Percentiles rank a stretch among this genome's conserved stretches.
Evolutionary conservation across 2,329 filamentous ascomycete genomes (phyloP).

Genomic region (Dothistroma septosporum): DNA sequence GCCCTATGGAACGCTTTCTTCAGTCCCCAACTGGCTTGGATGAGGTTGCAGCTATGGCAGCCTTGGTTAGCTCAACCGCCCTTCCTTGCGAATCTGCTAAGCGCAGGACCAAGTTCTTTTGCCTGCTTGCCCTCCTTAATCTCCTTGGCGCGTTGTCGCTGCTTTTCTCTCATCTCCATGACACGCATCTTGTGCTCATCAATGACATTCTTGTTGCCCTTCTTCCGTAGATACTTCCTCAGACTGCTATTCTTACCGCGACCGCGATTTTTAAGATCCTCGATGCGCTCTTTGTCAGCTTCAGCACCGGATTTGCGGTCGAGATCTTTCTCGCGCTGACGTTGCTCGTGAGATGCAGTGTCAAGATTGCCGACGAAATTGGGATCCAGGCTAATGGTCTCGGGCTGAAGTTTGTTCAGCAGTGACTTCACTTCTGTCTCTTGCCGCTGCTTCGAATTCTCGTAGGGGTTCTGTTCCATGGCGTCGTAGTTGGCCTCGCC

Average conservation of each 20-base stretch:
- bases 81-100: slow-evolving; percentile 79
- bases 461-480: slow-evolving; percentile 90
- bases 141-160: slow-evolving; percentile 64
- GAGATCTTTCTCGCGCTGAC: slow-evolving; percentile 71
- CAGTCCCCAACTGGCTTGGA: neutral
- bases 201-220: slow-evolving; percentile 86
- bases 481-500: slow-evolving; percentile 96
- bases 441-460: slow-evolving; percentile 86
- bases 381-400: slow-evolving; percentile 94
- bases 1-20: too few relatives aligned
- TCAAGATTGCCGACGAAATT: slow-evolving; percentile 88
- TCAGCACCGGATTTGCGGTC: slow-evolving; percentile 56
- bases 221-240: slow-evolving; percentile 85
- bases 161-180: slow-evolving; percentile 71
- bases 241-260: slow-evolving; percentile 86
- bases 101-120: slow-evolving; percentile 74
- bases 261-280: slow-evolving; percentile 67
- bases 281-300: slow-evolving; percentile 53
- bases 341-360: slow-evolving; percentile 71
- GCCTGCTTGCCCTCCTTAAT: slow-evolving; percentile 65
- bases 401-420: slow-evolving; percentile 89
- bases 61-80: slow-evolving; percentile 31
- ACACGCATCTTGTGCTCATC: slow-evolving; percentile 89
- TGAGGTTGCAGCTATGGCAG: neutral
- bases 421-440: slow-evolving; percentile 85